Conservation (phyloP, 2,329 filamentous ascomycete genomes). For the Monilinia laxa region DNA sequence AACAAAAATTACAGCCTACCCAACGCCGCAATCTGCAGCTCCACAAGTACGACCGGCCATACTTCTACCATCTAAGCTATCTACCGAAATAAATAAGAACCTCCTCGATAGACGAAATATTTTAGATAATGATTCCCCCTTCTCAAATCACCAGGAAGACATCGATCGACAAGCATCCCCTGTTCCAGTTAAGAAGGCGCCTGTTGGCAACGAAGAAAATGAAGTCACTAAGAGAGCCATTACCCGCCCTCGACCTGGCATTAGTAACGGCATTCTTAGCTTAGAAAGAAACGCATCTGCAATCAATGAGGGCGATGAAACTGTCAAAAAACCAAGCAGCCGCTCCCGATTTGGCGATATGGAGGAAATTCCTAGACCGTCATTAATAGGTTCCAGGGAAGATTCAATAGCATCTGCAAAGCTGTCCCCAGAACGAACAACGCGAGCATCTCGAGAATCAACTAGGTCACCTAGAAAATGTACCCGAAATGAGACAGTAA, state of each 20-base stretch:
- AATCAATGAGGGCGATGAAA: background rate
- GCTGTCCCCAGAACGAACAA: constrained; percentile 1
- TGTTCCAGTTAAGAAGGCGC: background rate
- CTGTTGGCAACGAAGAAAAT: background rate
- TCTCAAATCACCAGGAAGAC: background rate
- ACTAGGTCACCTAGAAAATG: background rate
- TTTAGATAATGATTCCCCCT: background rate
- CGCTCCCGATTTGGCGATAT: background rate
- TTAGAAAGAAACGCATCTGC: constrained; percentile 18
- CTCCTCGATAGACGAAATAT: background rate
- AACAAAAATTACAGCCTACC: background rate
- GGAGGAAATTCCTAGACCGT: constrained; percentile 21
- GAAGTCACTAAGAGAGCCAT: background rate
- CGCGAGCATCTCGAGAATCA: background rate
- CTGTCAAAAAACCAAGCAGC: background rate
- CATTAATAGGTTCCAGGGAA: constrained; percentile 19
- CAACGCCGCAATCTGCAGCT: constrained; percentile 3
- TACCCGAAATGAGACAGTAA: background rate
- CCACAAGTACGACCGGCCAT: constrained; percentile 7
- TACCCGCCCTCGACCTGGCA: background rate
- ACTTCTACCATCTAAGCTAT: constrained; percentile 3
- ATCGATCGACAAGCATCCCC: background rate
- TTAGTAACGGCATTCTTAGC: background rate
- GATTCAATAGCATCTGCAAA: background rate
- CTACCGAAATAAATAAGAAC: background rate